phyloP scores from a whole-genome alignment of 805 yeast species.

The Candida suzukii region DNA sequence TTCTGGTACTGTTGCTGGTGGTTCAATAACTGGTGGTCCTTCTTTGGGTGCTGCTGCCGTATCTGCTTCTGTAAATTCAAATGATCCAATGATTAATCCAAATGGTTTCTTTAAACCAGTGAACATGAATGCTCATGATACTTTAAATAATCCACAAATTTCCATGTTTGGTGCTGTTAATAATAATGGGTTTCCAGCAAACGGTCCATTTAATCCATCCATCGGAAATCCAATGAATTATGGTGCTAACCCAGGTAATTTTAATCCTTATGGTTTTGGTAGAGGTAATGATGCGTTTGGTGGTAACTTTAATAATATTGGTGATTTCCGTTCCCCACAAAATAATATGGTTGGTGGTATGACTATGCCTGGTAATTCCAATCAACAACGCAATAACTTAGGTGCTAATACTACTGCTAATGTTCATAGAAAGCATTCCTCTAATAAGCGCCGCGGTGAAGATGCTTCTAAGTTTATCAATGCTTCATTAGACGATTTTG shows the following conservation, averaged over 20 bases:
- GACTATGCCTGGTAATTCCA: not conserved
- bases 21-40: conserved; percentile 18
- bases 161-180: not conserved
- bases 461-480: conserved; percentile 66
- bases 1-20: conserved; percentile 19
- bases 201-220: not conserved
- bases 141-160: not conserved
- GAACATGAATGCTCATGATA: not conserved
- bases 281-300: not conserved
- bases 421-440: conserved; percentile 27
- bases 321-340: not conserved
- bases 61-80: not conserved
- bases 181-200: not conserved
- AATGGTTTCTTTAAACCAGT: not conserved
- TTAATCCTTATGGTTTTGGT: not conserved
- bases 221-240: not conserved
- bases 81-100: not conserved
- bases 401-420: conserved; percentile 24
- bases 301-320: not conserved
- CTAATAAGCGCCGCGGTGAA: conserved; percentile 39
- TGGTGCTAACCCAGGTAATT: not conserved
- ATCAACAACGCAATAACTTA: conserved; percentile 8
- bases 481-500: conserved; percentile 60
- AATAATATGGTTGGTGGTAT: not conserved
- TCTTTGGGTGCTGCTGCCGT: not conserved